A percentile compares a stretch with the other conserved stretches of the same genome.
Evolutionary conservation across 352 stramenopile species (phyloP).

Genomic region (Pythium inflatum): DNA sequence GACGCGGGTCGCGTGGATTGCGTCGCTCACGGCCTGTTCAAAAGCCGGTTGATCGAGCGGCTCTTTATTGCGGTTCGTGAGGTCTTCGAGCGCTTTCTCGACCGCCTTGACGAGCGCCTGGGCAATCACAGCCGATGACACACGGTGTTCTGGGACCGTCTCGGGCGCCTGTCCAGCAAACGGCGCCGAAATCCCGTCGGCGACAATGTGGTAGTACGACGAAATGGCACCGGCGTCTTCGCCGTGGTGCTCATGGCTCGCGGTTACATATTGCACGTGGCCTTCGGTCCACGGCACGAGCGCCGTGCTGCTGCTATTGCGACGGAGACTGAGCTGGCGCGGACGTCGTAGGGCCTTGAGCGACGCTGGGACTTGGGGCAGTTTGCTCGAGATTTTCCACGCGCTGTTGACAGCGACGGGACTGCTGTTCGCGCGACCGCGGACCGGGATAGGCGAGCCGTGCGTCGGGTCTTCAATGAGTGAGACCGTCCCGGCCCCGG

Average conservation of each 20-base stretch:
- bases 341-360: slow-evolving; percentile 34
- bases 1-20: slow-evolving; percentile 57
- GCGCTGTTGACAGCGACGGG: background rate
- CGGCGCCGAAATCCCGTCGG: slow-evolving; percentile 72
- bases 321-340: slow-evolving; percentile 23
- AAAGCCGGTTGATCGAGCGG: slow-evolving; percentile 46
- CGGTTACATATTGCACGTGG: slow-evolving; percentile 48
- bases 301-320: slow-evolving; percentile 11
- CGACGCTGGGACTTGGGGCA: slow-evolving; percentile 30
- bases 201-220: slow-evolving; percentile 77
- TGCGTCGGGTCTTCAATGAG: slow-evolving; percentile 16
- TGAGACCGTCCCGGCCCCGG: slow-evolving; percentile 8
- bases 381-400: slow-evolving; percentile 33
- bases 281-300: slow-evolving; percentile 33
- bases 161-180: slow-evolving; percentile 46
- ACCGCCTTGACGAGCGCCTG: slow-evolving; percentile 59
- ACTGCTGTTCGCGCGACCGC: slow-evolving; percentile 17
- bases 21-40: slow-evolving; percentile 57
- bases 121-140: slow-evolving; percentile 66
- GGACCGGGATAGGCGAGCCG: slow-evolving; percentile 1
- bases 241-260: slow-evolving; percentile 56
- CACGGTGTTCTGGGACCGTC: slow-evolving; percentile 21
- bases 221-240: slow-evolving; percentile 69
- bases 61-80: slow-evolving; percentile 58
- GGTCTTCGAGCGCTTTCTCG: slow-evolving; percentile 48